Evolutionary conservation across 2,329 filamentous ascomycete species (phyloP).

Genomic region (Penicillium brasilianum): DNA sequence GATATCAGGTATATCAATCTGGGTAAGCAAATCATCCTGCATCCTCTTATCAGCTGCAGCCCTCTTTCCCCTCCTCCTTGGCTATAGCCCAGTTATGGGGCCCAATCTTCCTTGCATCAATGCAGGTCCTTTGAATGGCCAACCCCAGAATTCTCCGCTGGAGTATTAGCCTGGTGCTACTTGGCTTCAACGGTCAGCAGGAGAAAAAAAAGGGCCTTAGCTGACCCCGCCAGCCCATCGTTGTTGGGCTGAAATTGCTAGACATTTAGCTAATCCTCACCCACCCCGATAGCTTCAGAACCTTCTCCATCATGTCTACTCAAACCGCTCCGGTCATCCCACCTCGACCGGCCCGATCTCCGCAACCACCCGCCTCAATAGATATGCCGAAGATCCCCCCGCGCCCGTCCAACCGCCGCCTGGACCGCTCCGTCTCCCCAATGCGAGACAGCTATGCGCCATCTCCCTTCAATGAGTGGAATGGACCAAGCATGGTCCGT

Average conservation of each 20-base stretch:
- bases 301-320: conserved; percentile 42
- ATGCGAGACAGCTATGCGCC: conserved; percentile 78
- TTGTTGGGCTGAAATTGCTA: conserved; percentile 18
- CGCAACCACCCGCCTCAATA: conserved; percentile 52
- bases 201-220: conserved; percentile 12
- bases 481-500: conserved; percentile 43
- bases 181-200: background rate
- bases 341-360: conserved; percentile 64
- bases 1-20: conserved; percentile 13
- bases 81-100: conserved; percentile 7
- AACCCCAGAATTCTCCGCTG: conserved; percentile 1
- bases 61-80: conserved; percentile 2
- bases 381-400: conserved; percentile 77
- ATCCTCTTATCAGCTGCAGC: conserved; percentile 24
- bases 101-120: conserved; percentile 17
- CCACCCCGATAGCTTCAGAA: conserved; percentile 22
- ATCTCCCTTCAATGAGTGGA: conserved; percentile 79
- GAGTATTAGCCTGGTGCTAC: too few species aligned
- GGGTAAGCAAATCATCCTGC: conserved; percentile 31
- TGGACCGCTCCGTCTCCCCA: conserved; percentile 78
- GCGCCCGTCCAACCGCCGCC: conserved; percentile 68
- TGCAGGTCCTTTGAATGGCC: conserved; percentile 20
- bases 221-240: conserved; percentile 14
- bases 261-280: conserved; percentile 24
- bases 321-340: conserved; percentile 63